Base-by-base conservation (phyloP, 2,329 filamentous ascomycete genomes). In the Colletotrichum costaricense region DNA sequence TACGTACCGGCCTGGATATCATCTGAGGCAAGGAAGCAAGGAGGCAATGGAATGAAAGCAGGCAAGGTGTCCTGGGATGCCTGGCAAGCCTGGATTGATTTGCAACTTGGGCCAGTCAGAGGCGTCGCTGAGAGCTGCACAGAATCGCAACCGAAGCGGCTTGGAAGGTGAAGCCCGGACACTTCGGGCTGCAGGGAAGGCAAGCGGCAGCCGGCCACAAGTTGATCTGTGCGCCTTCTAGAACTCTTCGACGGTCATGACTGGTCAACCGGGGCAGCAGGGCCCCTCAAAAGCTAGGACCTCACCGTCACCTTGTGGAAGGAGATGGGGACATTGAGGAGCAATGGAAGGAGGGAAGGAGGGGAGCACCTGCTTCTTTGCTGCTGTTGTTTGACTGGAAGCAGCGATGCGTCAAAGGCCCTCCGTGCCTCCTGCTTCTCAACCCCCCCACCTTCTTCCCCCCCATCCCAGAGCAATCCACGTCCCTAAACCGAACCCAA, bases 141-240 rank as follows among this genome's bases (percentile, higher is more conserved):
- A 75, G 74, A 75, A 75, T 75, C 63, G 58, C 71, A 74, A 74
- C 66, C 65, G 74, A 74, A 73, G 72, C 69, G 65, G 72, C 69
- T 75, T 73, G 73, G 74, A 75, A 75, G 69, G 69, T 69, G 75
- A 75, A 75, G 73, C 75, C 74, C 67, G 70, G 75, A 73, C 73
- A 69, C 67, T 71, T 68, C 62, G 62, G 72, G 69, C 70, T 69
- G 71, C 67, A 69, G 72, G 74, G 75, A 66, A 62, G 54, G 57
- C 46, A 46, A 28, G 63, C 42, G 46, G 69, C 57, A 72, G 55
- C 46, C 26, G 69, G 42, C 57, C 57, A 70, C 52, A 22, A 16
- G 0, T 2, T 63, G 73, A 63, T 67, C 71, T 67, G 76, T 76
- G 76, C 75, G 56, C 57, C 75, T 76, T 76, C 76, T 76, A 76